Base-by-base conservation (phyloP, 352 stramenopile genomes). In the Phytophthora megakarya region DNA sequence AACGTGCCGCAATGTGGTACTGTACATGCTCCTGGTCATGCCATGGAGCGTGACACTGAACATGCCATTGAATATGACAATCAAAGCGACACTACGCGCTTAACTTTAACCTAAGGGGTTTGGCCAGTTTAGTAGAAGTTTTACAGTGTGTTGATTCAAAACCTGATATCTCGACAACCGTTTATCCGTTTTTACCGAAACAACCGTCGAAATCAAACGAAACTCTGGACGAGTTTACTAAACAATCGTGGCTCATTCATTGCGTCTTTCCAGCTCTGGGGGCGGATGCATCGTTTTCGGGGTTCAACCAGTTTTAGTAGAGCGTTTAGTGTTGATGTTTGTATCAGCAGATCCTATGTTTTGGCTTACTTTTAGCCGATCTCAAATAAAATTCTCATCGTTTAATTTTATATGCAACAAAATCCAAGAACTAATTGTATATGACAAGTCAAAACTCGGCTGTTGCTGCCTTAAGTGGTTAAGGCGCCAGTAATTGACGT, bases 401-500 rank as follows among this genome's bases (percentile, higher is more conserved):
- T 19, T 22, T 43, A 23, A 44, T 11, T 4, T 44, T 44, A 23
- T 44, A 3, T 18, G n/a, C 18, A n/a, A 44, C 25, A 1, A 44
- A 44, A 23, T 44, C 3, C 11, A 44, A 44, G 18, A 44, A 11
- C 16, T 1, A 25, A 23, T 44, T 23, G 38, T 4, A 44, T 44
- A 44, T 16, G 13, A 4, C 5, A 44, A 18, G 38, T 44, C 16
- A 25, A 23, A 44, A n/a, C n/a, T 44, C 42, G 19, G 48, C 21
- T 21, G 8, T 7, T 58, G 46, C 23, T 30, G 23, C 49, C 46
- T 51, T 18, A 44, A 32, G 42, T 48, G 21, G 42, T 28, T 48
- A n/a, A 48, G 42, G 42, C 42, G 22, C 42, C 42, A 55, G 44
- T 61, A 30, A 18, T 51, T 51, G 26, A 51, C 22, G 16, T 28